Conservation (phyloP, 305 asterid species). For the Euphrasia arctica region DNA sequence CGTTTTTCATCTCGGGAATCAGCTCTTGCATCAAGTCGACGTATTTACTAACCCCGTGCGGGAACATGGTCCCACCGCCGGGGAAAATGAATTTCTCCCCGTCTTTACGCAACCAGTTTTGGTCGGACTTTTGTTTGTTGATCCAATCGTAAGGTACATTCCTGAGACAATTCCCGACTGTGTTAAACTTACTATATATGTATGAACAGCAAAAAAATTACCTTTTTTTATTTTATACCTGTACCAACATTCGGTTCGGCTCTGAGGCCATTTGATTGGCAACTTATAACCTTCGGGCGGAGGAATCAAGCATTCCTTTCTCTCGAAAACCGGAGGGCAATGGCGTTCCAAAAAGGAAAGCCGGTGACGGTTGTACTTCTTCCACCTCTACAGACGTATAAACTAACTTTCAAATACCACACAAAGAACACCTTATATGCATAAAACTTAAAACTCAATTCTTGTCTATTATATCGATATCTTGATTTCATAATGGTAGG, state of each 20-base stretch:
- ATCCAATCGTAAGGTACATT: slow-evolving; percentile 99
- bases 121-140: slow-evolving; percentile 68
- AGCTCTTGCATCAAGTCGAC: slow-evolving; percentile 53
- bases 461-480: too few relatives aligned
- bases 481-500: too few relatives aligned
- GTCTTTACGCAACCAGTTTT: slow-evolving; percentile 66
- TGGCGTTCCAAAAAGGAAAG: slow-evolving; percentile 86
- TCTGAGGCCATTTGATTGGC: slow-evolving; percentile 93
- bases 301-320: slow-evolving; percentile 80
- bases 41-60: slow-evolving; percentile 54
- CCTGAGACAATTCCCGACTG: slow-evolving; percentile 35
- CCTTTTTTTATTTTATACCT: slow-evolving; percentile 41
- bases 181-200: neutral
- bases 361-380: slow-evolving; percentile 54
- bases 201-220: neutral
- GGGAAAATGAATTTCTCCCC: slow-evolving; percentile 68
- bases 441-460: neutral
- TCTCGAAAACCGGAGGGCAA: slow-evolving; percentile 85
- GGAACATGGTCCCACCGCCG: slow-evolving; percentile 66
- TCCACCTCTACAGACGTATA: slow-evolving; percentile 67
- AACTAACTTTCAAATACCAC: neutral
- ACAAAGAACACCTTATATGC: slow-evolving; percentile 11
- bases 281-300: slow-evolving; percentile 86
- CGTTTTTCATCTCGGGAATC: slow-evolving; percentile 69
- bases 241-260: slow-evolving; percentile 94